phyloP scores from a whole-genome alignment of 805 yeast species.

The Wickerhamiella alocasiicola region DNA sequence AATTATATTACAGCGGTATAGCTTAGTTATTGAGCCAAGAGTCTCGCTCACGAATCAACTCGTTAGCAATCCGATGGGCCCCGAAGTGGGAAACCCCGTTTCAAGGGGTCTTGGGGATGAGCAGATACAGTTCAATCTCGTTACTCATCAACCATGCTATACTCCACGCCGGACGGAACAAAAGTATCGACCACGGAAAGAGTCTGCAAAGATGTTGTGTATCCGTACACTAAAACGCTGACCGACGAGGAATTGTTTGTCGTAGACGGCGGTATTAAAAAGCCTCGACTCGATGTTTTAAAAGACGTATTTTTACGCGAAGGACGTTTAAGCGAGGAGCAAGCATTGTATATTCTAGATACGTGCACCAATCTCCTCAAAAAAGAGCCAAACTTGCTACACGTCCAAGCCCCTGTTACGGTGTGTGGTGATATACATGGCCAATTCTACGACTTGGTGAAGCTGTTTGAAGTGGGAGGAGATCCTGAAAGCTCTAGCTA shows the following conservation, averaged over 20 bases:
- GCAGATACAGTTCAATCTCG: too few species aligned
- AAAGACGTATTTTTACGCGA: constrained; percentile 64
- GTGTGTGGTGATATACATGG: constrained; percentile 98
- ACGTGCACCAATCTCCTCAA: constrained; percentile 52
- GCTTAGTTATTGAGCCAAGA: too few species aligned
- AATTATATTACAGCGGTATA: too few species aligned
- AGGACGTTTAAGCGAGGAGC: constrained; percentile 64
- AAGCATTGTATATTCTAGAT: constrained; percentile 52
- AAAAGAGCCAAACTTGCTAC: constrained; percentile 65
- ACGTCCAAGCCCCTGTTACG: constrained; percentile 84
- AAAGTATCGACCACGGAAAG: constrained; percentile 44
- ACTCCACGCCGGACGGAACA: constrained; percentile 36
- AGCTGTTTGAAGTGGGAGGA: constrained; percentile 88
- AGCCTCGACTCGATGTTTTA: constrained; percentile 62
- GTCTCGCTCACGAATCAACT: too few species aligned
- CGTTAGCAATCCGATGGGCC: too few species aligned
- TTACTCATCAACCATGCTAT: too few species aligned
- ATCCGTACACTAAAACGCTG: constrained; percentile 58
- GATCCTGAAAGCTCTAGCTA: constrained; percentile 66
- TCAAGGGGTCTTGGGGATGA: too few species aligned
- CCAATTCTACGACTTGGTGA: constrained; percentile 79
- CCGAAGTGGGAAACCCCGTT: too few species aligned
- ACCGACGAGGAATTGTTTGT: constrained; percentile 54
- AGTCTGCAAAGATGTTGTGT: constrained; percentile 42
- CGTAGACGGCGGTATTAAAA: constrained; percentile 32